Percentiles rank a stretch among this genome's conserved stretches.
Evolutionary conservation across 495 filamentous ascomycete species (phyloP).

Genomic region (Podospora didyma): DNA sequence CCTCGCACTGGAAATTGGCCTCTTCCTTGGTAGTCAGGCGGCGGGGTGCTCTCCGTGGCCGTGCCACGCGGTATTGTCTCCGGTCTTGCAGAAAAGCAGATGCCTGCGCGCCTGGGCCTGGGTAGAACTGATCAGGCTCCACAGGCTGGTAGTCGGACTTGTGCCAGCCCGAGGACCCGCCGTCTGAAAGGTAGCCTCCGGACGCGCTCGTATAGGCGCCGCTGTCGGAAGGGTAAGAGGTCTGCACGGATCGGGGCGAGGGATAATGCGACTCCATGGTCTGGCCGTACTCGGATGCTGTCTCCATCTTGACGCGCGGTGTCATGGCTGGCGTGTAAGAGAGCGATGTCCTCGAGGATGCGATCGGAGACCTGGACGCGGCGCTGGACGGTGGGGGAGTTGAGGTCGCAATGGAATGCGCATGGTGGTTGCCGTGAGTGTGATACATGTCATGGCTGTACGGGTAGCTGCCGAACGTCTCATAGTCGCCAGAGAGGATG

Average conservation of each 20-base stretch:
- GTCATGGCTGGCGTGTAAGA: conserved; percentile 38
- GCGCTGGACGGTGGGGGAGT: conserved; percentile 37
- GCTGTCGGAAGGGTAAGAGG: conserved; percentile 34
- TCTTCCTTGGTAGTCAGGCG: conserved; percentile 66
- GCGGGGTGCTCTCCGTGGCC: conserved; percentile 45
- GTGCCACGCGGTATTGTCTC: conserved; percentile 32
- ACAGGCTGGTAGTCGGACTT: conserved; percentile 43
- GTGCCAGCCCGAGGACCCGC: conserved; percentile 43
- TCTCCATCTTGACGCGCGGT: conserved; percentile 51
- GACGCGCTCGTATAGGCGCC: conserved; percentile 35
- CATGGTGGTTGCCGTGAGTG: conserved; percentile 36
- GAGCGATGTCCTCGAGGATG: conserved; percentile 29
- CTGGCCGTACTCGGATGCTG: conserved; percentile 34
- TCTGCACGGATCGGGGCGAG: conserved; percentile 42
- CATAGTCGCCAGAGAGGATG: conserved; percentile 50
- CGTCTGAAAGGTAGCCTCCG: conserved; percentile 47
- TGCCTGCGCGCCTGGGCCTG: conserved; percentile 18
- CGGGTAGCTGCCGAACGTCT: conserved; percentile 45
- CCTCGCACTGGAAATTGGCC: conserved; percentile 70
- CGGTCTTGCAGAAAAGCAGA: conserved; percentile 29
- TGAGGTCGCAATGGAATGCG: conserved; percentile 38
- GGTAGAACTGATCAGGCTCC: conserved; percentile 40
- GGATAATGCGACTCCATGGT: conserved; percentile 44
- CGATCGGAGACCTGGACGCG: conserved; percentile 41
- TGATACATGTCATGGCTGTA: conserved; percentile 49